A percentile compares a stretch with the other conserved stretches of the same genome.
Conservation (phyloP, 2,329 filamentous ascomycete genomes). For the Penicillium freii region DNA sequence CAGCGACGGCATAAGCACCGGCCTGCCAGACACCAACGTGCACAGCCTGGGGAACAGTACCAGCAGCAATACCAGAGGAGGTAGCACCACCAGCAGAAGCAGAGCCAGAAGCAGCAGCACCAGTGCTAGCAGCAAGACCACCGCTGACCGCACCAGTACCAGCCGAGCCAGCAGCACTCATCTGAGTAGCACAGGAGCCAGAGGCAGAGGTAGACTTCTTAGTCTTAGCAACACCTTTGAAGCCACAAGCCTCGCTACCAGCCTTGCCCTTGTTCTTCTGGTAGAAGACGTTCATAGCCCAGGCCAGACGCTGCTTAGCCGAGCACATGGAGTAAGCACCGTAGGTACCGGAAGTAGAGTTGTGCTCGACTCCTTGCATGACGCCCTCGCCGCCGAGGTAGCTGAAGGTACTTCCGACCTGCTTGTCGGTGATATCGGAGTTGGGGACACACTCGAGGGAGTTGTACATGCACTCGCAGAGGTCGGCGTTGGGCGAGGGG, state of each 20-base stretch:
- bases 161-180: slow-evolving; percentile 31
- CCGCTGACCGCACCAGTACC: slow-evolving; percentile 43
- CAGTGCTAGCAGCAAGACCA: slow-evolving; percentile 31
- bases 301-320: slow-evolving; percentile 46
- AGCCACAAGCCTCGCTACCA: slow-evolving; percentile 44
- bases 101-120: slow-evolving; percentile 19
- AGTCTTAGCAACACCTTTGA: slow-evolving; percentile 43
- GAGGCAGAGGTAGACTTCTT: slow-evolving; percentile 29
- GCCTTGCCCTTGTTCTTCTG: slow-evolving; percentile 34
- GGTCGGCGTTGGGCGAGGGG: slow-evolving; percentile 71
- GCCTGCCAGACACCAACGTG: slow-evolving; percentile 43
- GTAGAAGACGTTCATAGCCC: slow-evolving; percentile 50
- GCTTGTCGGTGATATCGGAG: slow-evolving; percentile 54
- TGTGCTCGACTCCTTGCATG: slow-evolving; percentile 42
- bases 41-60: slow-evolving; percentile 35
- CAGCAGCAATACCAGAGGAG: slow-evolving; percentile 36
- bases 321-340: slow-evolving; percentile 52
- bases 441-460: slow-evolving; percentile 69
- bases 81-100: slow-evolving; percentile 15
- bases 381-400: slow-evolving; percentile 42
- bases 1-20: slow-evolving; percentile 45
- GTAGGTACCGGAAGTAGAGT: slow-evolving; percentile 44
- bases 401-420: slow-evolving; percentile 68
- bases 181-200: slow-evolving; percentile 22
- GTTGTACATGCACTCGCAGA: slow-evolving; percentile 83